phyloP scores from a whole-genome alignment of 148 eudicot genomes.

The Camellia sinensis region DNA sequence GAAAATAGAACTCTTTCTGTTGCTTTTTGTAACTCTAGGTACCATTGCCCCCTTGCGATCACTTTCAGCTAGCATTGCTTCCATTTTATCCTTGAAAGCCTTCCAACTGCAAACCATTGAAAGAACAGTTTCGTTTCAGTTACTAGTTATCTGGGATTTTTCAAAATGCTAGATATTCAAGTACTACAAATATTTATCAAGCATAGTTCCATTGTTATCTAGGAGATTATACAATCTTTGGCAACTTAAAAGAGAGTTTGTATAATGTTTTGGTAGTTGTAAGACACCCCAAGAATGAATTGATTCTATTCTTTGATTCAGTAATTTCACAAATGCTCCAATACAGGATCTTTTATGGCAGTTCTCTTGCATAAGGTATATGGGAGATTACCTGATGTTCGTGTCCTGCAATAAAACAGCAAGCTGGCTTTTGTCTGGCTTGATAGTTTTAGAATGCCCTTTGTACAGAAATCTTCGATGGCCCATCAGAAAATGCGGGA shows the following conservation, averaged over 20 bases:
- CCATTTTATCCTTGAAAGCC: conserved; percentile 56
- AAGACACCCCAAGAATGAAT: neutral
- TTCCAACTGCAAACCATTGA: conserved; percentile 58
- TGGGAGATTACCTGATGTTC: conserved; percentile 45
- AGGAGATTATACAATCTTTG: neutral
- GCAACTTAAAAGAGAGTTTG: neutral
- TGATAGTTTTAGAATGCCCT: conserved; percentile 87
- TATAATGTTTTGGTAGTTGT: neutral
- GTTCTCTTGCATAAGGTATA: neutral
- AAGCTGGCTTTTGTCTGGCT: conserved; percentile 73
- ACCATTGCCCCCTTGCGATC: conserved; percentile 73
- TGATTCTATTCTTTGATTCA: neutral
- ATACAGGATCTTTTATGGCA: neutral
- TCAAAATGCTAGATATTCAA: neutral
- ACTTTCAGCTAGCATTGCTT: conserved; percentile 69
- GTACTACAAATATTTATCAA: neutral
- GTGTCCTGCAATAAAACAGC: conserved; percentile 61
- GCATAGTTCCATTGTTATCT: neutral
- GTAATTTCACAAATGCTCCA: neutral
- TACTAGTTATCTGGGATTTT: neutral
- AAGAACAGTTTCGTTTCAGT: neutral
- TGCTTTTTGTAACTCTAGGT: conserved; percentile 54
- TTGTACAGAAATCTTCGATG: conserved; percentile 67
- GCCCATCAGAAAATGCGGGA: conserved; percentile 90
- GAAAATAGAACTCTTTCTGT: conserved; percentile 58